Evolutionary conservation across 371 early-diverging fungal species (phyloP).

Genomic region (Syncephalastrum sp.): DNA sequence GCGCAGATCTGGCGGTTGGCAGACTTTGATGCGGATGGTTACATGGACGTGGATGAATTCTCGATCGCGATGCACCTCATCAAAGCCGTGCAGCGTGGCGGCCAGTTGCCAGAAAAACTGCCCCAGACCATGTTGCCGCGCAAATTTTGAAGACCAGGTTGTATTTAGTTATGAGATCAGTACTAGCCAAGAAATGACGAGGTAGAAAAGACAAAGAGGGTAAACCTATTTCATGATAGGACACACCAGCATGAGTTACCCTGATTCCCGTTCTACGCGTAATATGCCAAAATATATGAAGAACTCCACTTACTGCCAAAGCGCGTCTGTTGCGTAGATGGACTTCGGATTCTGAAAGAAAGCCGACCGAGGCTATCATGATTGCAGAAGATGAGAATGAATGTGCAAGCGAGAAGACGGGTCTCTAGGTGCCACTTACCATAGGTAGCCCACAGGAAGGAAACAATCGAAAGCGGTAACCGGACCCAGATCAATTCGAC

Average conservation of each 20-base stretch:
- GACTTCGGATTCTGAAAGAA: constrained; percentile 71
- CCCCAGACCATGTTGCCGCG: constrained; percentile 52
- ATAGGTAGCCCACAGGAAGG: constrained; percentile 85
- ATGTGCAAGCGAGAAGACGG: not conserved
- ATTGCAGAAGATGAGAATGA: not conserved
- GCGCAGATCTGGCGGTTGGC: constrained; percentile 71
- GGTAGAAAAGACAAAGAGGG: constrained; percentile 91
- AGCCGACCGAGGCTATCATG: constrained; percentile 81
- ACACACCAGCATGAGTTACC: not conserved
- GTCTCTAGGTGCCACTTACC: constrained; percentile 38
- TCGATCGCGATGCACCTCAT: constrained; percentile 67
- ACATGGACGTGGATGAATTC: constrained; percentile 70
- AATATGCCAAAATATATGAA: not conserved
- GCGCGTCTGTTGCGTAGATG: constrained; percentile 79
- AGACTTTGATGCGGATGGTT: constrained; percentile 72
- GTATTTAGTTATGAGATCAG: constrained; percentile 52
- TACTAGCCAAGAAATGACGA: constrained; percentile 90
- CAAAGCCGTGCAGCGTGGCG: constrained; percentile 51
- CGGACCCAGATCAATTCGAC: constrained; percentile 66
- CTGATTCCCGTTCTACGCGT: not conserved
- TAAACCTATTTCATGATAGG: constrained; percentile 46
- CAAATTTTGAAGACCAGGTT: constrained; percentile 26
- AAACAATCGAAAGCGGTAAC: constrained; percentile 63
- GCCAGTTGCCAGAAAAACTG: constrained; percentile 53
- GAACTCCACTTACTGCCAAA: constrained; percentile 64